Evolutionary conservation across 495 filamentous ascomycete genomes (phyloP).

Genomic region (Aspergillus hancockii): DNA sequence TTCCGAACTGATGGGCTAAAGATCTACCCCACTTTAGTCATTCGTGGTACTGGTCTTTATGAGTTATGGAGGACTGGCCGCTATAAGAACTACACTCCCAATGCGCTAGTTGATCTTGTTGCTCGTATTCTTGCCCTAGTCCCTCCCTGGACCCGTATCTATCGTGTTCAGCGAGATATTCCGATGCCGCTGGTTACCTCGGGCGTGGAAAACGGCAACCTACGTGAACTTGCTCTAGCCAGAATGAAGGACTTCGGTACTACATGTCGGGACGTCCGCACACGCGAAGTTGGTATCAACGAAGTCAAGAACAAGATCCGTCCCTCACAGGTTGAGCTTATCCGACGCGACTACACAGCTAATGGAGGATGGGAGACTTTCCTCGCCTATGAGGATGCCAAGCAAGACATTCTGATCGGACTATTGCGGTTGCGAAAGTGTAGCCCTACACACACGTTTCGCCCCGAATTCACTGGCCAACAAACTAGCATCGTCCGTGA

Average conservation of each 20-base stretch:
- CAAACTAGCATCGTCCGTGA: constrained; percentile 91
- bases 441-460: constrained; percentile 84
- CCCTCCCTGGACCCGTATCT: constrained; percentile 97
- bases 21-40: constrained; percentile 97
- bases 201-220: constrained; percentile 95
- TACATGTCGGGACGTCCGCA: constrained; percentile 95
- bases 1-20: constrained; percentile 98
- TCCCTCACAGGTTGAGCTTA: constrained; percentile 92
- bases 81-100: constrained; percentile 98
- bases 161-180: constrained; percentile 97
- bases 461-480: constrained; percentile 80
- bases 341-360: constrained; percentile 91
- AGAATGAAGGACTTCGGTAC: constrained; percentile 99
- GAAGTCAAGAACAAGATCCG: constrained; percentile 98
- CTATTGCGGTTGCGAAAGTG: constrained; percentile 90
- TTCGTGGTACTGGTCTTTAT: constrained; percentile 94
- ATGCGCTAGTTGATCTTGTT: constrained; percentile 91
- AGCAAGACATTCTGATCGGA: constrained; percentile 96
- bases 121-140: constrained; percentile 92
- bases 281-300: constrained; percentile 95
- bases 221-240: constrained; percentile 87
- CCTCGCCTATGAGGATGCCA: constrained; percentile 95
- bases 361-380: constrained; percentile 99
- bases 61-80: constrained; percentile 95
- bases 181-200: constrained; percentile 97